Base-by-base conservation (phyloP, 2,329 filamentous ascomycete genomes). In the Trichophyton verrucosum region DNA sequence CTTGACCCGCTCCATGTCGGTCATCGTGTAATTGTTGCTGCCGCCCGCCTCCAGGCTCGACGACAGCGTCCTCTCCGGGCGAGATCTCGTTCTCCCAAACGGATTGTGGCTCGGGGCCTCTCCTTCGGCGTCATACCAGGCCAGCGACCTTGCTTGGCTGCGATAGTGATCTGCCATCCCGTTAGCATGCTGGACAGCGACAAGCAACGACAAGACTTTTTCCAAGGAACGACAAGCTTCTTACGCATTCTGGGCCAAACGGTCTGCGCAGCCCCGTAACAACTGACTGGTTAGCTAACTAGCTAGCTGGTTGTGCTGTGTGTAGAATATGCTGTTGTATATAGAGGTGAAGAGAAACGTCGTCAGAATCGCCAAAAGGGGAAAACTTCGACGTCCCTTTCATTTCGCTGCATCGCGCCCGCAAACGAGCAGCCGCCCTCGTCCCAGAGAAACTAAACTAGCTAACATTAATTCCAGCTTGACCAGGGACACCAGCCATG, bases 71-170 rank as follows among this genome's bases (percentile, higher is more conserved):
- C 69, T 68, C 20, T 63, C 67, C 13, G 67, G 67, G 27, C 66
- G 68, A 38, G 65, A 57, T 44, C 69, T 69, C 63, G 73, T 70
- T 60, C 75, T 76, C 58, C 73, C 73, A 63, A 76, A 77, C 15
- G 75, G 75, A 59, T 77, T 77, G 59, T 70, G 69, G 3, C 66
- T 71, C 6, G 72, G 65, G 4, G 68, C 65, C 60, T 74, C 70
- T 60, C 69, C 73, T 38, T 75, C 72, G 13, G 71, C 65, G 61
- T 74, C 73, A 62, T 75, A 76, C 75, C 75, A 76, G 47, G 75
- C 74, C 58, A 73, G 66, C 17, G 68, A 68, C 38, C 69, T 71
- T 60, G 74, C 74, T 62, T 70, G 66, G 42, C 71, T 68, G 53
- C 72, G 71, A 61, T 73, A 74, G 64, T 70, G 75, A 64, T 76